A percentile compares a stretch with the other conserved stretches of the same genome.
phyloP scores from a whole-genome alignment of 169 alveolate species.

The Theileria parva region DNA sequence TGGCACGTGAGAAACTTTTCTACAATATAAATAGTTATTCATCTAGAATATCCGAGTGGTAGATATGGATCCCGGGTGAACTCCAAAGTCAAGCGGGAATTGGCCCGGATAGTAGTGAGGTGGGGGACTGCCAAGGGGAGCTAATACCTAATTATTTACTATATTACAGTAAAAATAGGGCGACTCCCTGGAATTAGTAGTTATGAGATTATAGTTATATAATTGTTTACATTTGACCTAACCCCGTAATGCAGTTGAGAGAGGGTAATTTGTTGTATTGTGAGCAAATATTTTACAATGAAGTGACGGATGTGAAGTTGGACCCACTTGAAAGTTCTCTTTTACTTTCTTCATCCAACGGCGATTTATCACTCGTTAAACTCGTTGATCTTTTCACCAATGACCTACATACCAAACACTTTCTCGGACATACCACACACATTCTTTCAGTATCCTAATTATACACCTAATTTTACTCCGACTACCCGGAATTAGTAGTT shows the following conservation, averaged over 20 bases:
- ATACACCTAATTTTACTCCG: not conserved
- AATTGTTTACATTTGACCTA: not conserved
- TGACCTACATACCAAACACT: not conserved
- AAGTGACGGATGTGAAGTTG: constrained; percentile 43
- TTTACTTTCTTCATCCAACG: constrained; percentile 45
- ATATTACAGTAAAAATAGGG: too few relatives aligned
- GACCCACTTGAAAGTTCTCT: constrained; percentile 24
- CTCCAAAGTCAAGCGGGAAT: too few relatives aligned
- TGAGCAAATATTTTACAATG: constrained; percentile 50
- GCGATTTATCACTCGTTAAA: constrained; percentile 41
- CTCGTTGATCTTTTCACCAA: constrained; percentile 6
- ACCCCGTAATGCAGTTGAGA: constrained; percentile 11
- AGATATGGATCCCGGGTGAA: too few relatives aligned
- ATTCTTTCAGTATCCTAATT: constrained; percentile 2
- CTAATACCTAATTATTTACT: too few relatives aligned
- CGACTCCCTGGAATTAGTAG: too few relatives aligned
- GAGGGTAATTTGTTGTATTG: constrained; percentile 38
- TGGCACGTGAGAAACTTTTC: constrained; percentile 44
- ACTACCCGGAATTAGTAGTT: too few relatives aligned
- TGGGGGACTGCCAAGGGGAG: too few relatives aligned
- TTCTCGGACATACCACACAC: constrained; percentile 62
- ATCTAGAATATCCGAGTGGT: too few relatives aligned
- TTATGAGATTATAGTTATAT: not conserved
- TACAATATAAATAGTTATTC: too few relatives aligned
- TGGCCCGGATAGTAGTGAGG: too few relatives aligned